Evolutionary conservation across 2,329 filamentous ascomycete species (phyloP).

Genomic region (Plectosphaerella plurivora): DNA sequence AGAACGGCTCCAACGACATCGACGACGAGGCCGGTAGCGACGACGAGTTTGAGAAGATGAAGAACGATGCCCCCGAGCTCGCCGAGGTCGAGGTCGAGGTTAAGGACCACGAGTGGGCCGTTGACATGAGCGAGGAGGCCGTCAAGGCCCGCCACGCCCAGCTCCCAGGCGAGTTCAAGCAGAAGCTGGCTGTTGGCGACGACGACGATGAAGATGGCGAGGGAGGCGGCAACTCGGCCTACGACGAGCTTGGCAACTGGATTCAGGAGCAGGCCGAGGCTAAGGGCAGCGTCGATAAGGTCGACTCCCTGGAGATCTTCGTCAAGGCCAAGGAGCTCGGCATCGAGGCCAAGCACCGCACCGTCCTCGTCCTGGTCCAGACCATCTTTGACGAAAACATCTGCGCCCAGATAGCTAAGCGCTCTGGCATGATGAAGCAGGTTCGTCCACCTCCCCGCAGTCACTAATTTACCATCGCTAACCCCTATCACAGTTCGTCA

Average conservation of each 20-base stretch:
- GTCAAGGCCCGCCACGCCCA: conserved; percentile 91
- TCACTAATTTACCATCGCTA: conserved; percentile 17
- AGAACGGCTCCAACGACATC: conserved; percentile 44
- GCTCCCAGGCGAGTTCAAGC: conserved; percentile 92
- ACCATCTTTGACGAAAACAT: conserved; percentile 92
- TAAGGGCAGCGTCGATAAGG: conserved; percentile 69
- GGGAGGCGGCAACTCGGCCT: conserved; percentile 67
- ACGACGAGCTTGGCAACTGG: conserved; percentile 92
- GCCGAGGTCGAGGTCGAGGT: conserved; percentile 52
- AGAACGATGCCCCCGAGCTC: conserved; percentile 48
- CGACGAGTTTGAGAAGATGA: conserved; percentile 86
- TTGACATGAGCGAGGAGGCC: conserved; percentile 93
- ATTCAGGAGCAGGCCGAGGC: conserved; percentile 69
- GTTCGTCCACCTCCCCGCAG: conserved; percentile 34
- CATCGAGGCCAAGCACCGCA: conserved; percentile 92
- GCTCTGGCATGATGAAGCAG: conserved; percentile 84
- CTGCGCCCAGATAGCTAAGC: conserved; percentile 77
- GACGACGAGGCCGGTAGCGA: conserved; percentile 73
- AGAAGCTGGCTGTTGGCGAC: conserved; percentile 74
- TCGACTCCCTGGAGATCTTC: conserved; percentile 89
- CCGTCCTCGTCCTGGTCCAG: conserved; percentile 85
- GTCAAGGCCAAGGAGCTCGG: conserved; percentile 95
- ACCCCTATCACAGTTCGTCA: conserved; percentile 58
- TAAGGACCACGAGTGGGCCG: conserved; percentile 90
- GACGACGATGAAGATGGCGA: conserved; percentile 81